A percentile compares a stretch with the other conserved stretches of the same genome.
Conservation (phyloP, 306 rosid genomes). For the Ziziphus jujuba region DNA sequence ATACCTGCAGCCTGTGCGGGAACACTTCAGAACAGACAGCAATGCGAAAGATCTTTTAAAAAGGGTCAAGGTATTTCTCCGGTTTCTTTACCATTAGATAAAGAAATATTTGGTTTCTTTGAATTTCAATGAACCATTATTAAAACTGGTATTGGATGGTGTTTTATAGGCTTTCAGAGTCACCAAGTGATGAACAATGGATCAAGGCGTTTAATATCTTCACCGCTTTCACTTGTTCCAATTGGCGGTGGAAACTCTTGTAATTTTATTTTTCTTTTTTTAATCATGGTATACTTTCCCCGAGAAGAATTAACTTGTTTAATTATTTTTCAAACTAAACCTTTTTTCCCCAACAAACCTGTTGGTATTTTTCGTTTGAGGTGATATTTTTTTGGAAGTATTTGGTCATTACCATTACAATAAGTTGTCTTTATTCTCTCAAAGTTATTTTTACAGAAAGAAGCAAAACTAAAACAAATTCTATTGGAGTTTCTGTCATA, state of each 20-base stretch:
- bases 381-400: no score
- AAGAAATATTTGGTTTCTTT: not conserved
- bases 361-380: no score
- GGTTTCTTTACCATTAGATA: not conserved
- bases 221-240: not conserved
- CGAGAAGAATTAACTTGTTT: no score
- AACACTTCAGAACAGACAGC: slow-evolving; percentile 64
- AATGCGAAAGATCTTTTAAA: slow-evolving; percentile 67
- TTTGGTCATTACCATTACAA: no score
- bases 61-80: slow-evolving; percentile 63
- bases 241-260: not conserved
- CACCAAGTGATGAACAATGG: slow-evolving; percentile 11
- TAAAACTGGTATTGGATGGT: slow-evolving; percentile 6
- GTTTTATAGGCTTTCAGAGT: slow-evolving; percentile 24
- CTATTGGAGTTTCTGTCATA: no score
- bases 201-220: not conserved
- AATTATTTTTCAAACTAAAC: no score
- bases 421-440: no score
- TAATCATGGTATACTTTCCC: no score
- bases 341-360: no score
- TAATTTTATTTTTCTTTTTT: not conserved
- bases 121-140: not conserved
- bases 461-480: no score
- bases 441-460: no score
- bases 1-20: slow-evolving; percentile 69